Conservation (phyloP, 352 stramenopile genomes). For the Lagenidium giganteum region DNA sequence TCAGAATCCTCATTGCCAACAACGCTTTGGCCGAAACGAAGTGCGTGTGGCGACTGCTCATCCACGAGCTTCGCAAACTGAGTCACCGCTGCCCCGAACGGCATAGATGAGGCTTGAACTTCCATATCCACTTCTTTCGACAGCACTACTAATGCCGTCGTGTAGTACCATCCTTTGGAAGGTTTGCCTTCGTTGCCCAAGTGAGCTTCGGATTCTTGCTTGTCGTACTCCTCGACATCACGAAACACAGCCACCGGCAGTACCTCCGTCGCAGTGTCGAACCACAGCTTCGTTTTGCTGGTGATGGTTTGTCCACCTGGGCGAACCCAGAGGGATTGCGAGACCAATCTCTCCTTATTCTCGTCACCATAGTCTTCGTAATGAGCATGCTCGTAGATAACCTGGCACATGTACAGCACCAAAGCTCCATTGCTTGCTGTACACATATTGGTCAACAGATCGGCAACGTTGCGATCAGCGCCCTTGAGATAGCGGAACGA, state of each 20-base stretch:
- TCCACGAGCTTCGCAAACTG: conserved; percentile 13
- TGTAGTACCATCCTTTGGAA: conserved; percentile 10
- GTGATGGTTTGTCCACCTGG: conserved; percentile 4
- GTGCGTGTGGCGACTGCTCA: conserved; percentile 3
- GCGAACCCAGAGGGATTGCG: conserved; percentile 10
- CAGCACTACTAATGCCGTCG: conserved; percentile 11
- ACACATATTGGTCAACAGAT: conserved; percentile 13
- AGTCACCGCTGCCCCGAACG: no score
- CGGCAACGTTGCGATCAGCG: conserved; percentile 6
- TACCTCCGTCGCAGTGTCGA: no score
- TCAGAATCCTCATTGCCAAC: conserved; percentile 1
- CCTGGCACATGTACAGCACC: conserved; percentile 8
- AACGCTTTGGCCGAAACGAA: no score
- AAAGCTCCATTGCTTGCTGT: background rate
- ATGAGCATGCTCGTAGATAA: conserved; percentile 7
- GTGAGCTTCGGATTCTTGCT: no score
- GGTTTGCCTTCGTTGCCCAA: conserved; percentile 5
- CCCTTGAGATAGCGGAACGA: conserved; percentile 17
- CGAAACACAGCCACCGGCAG: conserved; percentile 9
- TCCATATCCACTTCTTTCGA: conserved; percentile 6
- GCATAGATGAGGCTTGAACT: conserved; percentile 7
- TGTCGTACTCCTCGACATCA: background rate
- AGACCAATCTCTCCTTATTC: background rate
- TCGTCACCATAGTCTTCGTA: conserved; percentile 7
- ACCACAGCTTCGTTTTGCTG: conserved; percentile 11